Conservation (phyloP, 306 rosid genomes). For the Begonia loranthoides region DNA sequence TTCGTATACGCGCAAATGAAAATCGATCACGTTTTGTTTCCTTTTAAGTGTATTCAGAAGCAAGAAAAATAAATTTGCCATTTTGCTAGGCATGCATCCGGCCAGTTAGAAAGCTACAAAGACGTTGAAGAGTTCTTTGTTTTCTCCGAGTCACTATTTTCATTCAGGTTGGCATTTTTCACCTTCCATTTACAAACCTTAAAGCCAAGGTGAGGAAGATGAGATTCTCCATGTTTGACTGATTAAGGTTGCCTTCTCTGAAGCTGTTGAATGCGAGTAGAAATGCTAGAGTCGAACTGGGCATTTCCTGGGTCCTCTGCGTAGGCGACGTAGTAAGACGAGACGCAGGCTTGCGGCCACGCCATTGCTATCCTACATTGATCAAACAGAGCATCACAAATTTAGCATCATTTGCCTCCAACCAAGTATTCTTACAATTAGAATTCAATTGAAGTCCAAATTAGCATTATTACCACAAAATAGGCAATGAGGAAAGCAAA, state of each 20-base stretch:
- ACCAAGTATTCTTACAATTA: no score
- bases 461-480: conserved; percentile 42
- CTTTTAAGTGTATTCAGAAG: no score
- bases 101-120: no score
- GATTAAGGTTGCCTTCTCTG: conserved; percentile 30
- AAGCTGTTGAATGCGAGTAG: conserved; percentile 36
- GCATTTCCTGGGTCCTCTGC: conserved; percentile 37
- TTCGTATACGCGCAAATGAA: no score
- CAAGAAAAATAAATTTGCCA: no score
- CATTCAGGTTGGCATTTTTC: no score
- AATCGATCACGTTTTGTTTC: no score
- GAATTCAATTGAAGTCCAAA: no score
- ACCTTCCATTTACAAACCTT: neutral
- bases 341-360: conserved; percentile 77
- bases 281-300: conserved; percentile 41
- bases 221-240: neutral
- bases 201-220: neutral
- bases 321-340: conserved; percentile 64
- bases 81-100: no score
- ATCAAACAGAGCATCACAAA: neutral
- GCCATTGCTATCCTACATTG: conserved; percentile 68
- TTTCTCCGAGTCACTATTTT: neutral
- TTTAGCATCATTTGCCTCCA: no score
- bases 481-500: conserved; percentile 67
- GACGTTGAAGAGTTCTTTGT: no score